Evolutionary conservation across 1,284 basidiomycete species (phyloP).

Genomic region (Cerrena zonata): DNA sequence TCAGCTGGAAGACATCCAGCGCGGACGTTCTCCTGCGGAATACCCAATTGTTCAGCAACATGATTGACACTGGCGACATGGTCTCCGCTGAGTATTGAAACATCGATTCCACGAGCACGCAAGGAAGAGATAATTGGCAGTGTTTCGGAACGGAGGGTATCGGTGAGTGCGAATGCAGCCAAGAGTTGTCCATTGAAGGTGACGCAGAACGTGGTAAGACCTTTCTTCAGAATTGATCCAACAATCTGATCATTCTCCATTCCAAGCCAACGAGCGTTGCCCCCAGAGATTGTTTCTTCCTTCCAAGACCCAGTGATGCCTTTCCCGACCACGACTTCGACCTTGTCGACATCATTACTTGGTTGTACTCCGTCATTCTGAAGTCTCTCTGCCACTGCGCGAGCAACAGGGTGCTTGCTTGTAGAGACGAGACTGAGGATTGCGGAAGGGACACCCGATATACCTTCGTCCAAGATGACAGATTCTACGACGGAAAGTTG

Average conservation of each 20-base stretch:
- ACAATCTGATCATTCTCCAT: slow-evolving; percentile 21
- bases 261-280: slow-evolving; percentile 30
- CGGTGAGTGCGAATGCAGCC: slow-evolving; percentile 43
- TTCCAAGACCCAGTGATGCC: slow-evolving; percentile 29
- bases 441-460: slow-evolving; percentile 15
- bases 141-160: slow-evolving; percentile 44
- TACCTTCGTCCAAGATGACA: slow-evolving; percentile 15
- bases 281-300: slow-evolving; percentile 29
- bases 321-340: slow-evolving; percentile 32
- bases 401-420: slow-evolving; percentile 32
- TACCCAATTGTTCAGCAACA: slow-evolving; percentile 29
- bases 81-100: slow-evolving; percentile 54
- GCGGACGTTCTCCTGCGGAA: slow-evolving; percentile 10
- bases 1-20: slow-evolving; percentile 45
- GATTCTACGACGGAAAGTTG: slow-evolving; percentile 27
- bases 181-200: slow-evolving; percentile 26
- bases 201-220: slow-evolving; percentile 34
- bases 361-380: neutral
- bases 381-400: slow-evolving; percentile 25
- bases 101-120: slow-evolving; percentile 30
- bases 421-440: slow-evolving; percentile 22
- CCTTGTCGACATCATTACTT: slow-evolving; percentile 14
- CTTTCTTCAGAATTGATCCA: slow-evolving; percentile 18
- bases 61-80: slow-evolving; percentile 43
- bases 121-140: slow-evolving; percentile 35